Conservation (phyloP, 805 yeast genomes). For the Wilhelminamyces savonicus region DNA sequence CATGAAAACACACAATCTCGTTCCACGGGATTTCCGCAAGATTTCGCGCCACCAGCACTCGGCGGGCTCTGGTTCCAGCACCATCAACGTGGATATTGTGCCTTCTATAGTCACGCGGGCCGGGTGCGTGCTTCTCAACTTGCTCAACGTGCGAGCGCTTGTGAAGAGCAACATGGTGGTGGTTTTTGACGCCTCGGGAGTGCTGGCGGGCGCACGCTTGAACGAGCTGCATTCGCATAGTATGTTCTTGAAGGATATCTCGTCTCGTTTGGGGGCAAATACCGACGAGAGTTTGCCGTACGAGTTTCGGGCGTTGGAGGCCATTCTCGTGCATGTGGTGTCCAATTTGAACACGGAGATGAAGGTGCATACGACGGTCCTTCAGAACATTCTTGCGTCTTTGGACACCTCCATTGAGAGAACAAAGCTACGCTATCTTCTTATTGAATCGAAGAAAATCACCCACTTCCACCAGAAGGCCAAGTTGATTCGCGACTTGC, state of each 20-base stretch:
- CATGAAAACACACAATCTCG: slow-evolving; percentile 38
- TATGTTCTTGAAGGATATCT: slow-evolving; percentile 37
- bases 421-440: slow-evolving; percentile 66
- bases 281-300: slow-evolving; percentile 53
- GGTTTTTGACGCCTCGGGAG: slow-evolving; percentile 30
- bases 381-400: slow-evolving; percentile 66
- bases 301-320: slow-evolving; percentile 86
- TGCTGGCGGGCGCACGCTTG: slow-evolving; percentile 29
- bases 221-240: slow-evolving; percentile 40
- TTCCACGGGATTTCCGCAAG: slow-evolving; percentile 56
- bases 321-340: slow-evolving; percentile 75
- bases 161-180: slow-evolving; percentile 48
- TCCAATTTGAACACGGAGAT: slow-evolving; percentile 78
- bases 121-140: slow-evolving; percentile 40
- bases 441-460: slow-evolving; percentile 80
- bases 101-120: slow-evolving; percentile 47
- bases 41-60: slow-evolving; percentile 26
- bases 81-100: slow-evolving; percentile 42
- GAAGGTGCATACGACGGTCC: slow-evolving; percentile 74
- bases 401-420: slow-evolving; percentile 80
- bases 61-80: slow-evolving; percentile 5
- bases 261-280: slow-evolving; percentile 27
- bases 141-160: slow-evolving; percentile 46
- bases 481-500: slow-evolving; percentile 68
- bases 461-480: slow-evolving; percentile 83